A percentile compares a stretch with the other conserved stretches of the same genome.
phyloP scores from a whole-genome alignment of 2,329 filamentous ascomycete species.

The Trichoderma koningiopsis region DNA sequence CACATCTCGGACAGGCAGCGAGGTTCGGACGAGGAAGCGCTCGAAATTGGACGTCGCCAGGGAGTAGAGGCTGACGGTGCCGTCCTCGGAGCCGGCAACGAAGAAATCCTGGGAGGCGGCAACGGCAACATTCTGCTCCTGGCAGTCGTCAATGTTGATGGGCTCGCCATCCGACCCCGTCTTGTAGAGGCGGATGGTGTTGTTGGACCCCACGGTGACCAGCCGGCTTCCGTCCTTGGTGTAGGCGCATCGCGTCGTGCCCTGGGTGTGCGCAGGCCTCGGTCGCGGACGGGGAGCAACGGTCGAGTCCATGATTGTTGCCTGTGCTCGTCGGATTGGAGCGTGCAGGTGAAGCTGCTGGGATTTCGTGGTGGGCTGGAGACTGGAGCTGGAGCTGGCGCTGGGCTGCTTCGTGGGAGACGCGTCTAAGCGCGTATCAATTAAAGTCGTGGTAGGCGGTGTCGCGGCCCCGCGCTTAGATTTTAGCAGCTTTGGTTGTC shows the following conservation, averaged over 20 bases:
- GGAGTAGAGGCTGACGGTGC: conserved; percentile 93
- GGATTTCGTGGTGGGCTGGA: neutral
- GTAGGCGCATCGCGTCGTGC: conserved; percentile 84
- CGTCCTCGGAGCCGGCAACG: conserved; percentile 88
- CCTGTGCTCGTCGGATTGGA: neutral
- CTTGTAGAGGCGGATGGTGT: conserved; percentile 88
- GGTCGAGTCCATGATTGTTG: conserved; percentile 39
- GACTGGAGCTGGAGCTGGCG: neutral
- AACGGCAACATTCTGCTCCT: conserved; percentile 81
- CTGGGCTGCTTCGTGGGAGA: conserved; percentile 31
- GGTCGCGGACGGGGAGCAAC: conserved; percentile 54
- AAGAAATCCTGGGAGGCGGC: conserved; percentile 79
- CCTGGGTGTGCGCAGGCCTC: conserved; percentile 77
- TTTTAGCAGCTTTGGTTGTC: neutral
- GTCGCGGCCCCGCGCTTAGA: conserved; percentile 34
- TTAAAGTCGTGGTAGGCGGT: conserved; percentile 38
- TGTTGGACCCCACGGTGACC: conserved; percentile 90
- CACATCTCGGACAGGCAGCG: conserved; percentile 85
- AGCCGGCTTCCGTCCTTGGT: conserved; percentile 85
- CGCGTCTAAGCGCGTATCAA: conserved; percentile 47
- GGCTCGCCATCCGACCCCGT: conserved; percentile 92
- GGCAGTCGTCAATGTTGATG: conserved; percentile 85
- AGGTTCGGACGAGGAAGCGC: conserved; percentile 77
- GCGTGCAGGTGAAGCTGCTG: neutral
- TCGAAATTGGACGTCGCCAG: conserved; percentile 74